Conservation (phyloP, 1,284 basidiomycete genomes). For the Anthracocystis walkeri region DNA sequence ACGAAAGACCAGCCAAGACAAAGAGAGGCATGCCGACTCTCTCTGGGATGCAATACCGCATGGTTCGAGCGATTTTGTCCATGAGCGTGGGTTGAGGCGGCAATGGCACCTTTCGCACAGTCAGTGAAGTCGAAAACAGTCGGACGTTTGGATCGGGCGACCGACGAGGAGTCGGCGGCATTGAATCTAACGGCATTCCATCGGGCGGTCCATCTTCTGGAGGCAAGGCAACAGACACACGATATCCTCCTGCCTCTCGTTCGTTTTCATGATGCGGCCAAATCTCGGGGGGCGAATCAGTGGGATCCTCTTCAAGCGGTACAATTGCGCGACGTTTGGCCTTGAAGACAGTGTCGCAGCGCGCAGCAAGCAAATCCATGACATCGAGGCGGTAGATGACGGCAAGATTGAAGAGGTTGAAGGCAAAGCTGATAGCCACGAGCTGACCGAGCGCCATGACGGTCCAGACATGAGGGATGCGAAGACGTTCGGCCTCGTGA, state of each 20-base stretch:
- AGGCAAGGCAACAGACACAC: neutral
- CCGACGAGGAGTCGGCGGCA: slow-evolving; percentile 13
- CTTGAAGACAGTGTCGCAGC: slow-evolving; percentile 11
- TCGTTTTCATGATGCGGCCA: neutral
- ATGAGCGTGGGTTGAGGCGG: slow-evolving; percentile 23
- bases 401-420: slow-evolving; percentile 78
- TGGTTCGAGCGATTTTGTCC: slow-evolving; percentile 19
- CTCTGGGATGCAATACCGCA: slow-evolving; percentile 29
- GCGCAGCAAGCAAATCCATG: slow-evolving; percentile 15
- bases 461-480: slow-evolving; percentile 76
- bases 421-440: slow-evolving; percentile 79
- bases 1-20: slow-evolving; percentile 73
- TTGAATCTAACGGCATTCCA: neutral
- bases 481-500: slow-evolving; percentile 73
- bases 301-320: slow-evolving; percentile 4
- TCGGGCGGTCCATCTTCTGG: neutral
- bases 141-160: slow-evolving; percentile 21
- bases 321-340: slow-evolving; percentile 17
- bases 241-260: neutral
- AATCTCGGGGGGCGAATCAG: slow-evolving; percentile 1
- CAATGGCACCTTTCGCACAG: slow-evolving; percentile 22
- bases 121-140: slow-evolving; percentile 15
- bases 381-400: slow-evolving; percentile 71
- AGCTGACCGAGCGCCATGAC: slow-evolving; percentile 82
- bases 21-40: slow-evolving; percentile 60